Evolutionary conservation across 305 asterid genomes (phyloP), one percentile per base, ranked within the genome.

Genomic region (Fraxinus nigra): DNA sequence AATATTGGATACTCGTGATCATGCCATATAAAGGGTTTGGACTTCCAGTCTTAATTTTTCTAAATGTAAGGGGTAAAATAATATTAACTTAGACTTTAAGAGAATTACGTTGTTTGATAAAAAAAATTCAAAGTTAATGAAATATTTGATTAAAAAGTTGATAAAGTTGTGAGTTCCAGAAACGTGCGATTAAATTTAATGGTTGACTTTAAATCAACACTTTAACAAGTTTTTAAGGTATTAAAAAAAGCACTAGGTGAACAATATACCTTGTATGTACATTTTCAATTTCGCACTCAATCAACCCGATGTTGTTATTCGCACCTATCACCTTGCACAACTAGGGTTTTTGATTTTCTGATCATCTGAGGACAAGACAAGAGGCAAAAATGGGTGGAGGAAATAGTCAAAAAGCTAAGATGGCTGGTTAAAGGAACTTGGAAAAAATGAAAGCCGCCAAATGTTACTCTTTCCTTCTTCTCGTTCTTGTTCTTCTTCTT

Each of bases 371-470:
- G 69, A 40, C 2, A 26, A 22, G 74, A 7, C 11, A 24, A 24
- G n/a, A 69, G 40, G 78, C n/a, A 38, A 73, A 73, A 67, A 87
- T 90, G 92, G 92, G 94, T 69, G 92, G 94, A 75, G 92, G 92
- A 69, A 90, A 90, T 26, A 91, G 69, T 22, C 91, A 90, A 77
- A 90, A 90, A 30, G 78, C 91, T 48, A 90, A 88, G 85, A 90
- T 89, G 94, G 91, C 92, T 72, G 89, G 92, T 3, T 92, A 90
- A 77, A 89, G 81, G 88, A 90, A 89, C 70, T 30, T 84, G 78
- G 92, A 90, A 85, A 90, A 90, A 82, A 3, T 46, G 75, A 90
- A 88, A 80, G 94, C 74, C 76, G 22, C 86, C 1, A 90, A 88
- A 86, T 90, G 89, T 86, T 67, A 51, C n/a, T n/a, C 63, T 7